A percentile compares a stretch with the other conserved stretches of the same genome.
Conservation (phyloP, 164 flowering plant species). For the Houttuynia cordata region DNA sequence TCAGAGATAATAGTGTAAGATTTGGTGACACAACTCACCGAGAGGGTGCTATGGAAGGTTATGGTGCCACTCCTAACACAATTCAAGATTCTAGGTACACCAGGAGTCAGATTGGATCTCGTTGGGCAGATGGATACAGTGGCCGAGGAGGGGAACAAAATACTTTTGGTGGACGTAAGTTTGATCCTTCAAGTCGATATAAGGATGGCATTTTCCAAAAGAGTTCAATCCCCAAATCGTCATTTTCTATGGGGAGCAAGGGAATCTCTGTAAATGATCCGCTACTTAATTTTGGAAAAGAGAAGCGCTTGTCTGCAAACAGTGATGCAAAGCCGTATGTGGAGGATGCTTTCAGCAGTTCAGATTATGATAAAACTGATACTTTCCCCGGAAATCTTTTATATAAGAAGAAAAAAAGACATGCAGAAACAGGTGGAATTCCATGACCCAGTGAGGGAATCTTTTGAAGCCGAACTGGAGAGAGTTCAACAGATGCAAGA, state of each 20-base stretch:
- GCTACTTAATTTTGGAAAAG: slow-evolving; percentile 43
- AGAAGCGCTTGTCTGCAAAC: slow-evolving; percentile 34
- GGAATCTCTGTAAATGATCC: slow-evolving; percentile 38
- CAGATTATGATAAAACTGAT: slow-evolving; percentile 56
- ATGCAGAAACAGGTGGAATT: slow-evolving; percentile 50
- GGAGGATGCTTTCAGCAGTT: slow-evolving; percentile 48
- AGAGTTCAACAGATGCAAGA: slow-evolving; percentile 92
- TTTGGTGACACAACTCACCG: slow-evolving; percentile 17
- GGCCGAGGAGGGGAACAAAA: slow-evolving; percentile 23
- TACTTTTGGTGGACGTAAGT: slow-evolving; percentile 20
- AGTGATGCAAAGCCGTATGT: slow-evolving; percentile 34
- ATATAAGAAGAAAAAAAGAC: slow-evolving; percentile 75
- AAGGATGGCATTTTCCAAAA: slow-evolving; percentile 34
- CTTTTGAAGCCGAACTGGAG: slow-evolving; percentile 98
- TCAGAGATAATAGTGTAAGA: slow-evolving; percentile 26
- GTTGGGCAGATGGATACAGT: slow-evolving; percentile 22
- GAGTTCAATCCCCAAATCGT: slow-evolving; percentile 26
- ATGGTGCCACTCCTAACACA: slow-evolving; percentile 6
- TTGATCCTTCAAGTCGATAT: slow-evolving; percentile 31
- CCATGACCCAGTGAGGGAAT: slow-evolving; percentile 90
- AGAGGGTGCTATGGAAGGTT: slow-evolving; percentile 22
- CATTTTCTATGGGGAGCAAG: slow-evolving; percentile 36
- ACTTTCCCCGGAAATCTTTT: slow-evolving; percentile 47
- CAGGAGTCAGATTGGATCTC: slow-evolving; percentile 46
- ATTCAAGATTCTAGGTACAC: slow-evolving; percentile 23